Evolutionary conservation across 73 alveolate genomes (phyloP), one percentile per base, ranked within the genome.

Genomic region (Paramecium sexaurelia): DNA sequence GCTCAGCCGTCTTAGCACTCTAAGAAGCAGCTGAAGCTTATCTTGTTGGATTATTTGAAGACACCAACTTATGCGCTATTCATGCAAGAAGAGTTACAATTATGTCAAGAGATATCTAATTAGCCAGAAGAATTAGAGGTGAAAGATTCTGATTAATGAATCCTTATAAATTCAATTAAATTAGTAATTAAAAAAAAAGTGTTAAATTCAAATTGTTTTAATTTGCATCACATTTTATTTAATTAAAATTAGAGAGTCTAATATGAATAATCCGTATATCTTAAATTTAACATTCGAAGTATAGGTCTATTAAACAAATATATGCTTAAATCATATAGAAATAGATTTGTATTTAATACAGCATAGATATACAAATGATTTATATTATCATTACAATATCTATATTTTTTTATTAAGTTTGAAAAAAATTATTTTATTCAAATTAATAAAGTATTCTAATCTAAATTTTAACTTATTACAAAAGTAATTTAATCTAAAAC

Each of bases 1-100:
- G 95, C 56, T 75, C 91, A 82, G 99, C 99, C 41, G 95, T 96
- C 11, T 89, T 96, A 55, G 99, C 99, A 57, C 92, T 97, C 24
- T 97, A 97, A 84, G 99, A 96, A 91, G 99, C 99, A 29, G 93
- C 98, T 94, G 99, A 97, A 92, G 97, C 98, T 32, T 97, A 96
- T 93, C 85, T 97, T 91, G 99, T 97, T 55, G 98, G 98, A 39
- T 83, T 95, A 75, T 96, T 97, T 92, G 99, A 96, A 92, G 99
- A 97, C 92, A 96, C 99, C 45, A 97, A 97, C 96, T 84, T 97
- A 27, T 97, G 99, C 93, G 99, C 99, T 87, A 97, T 97, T 94
- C 99, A 97, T 85, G 99, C 99, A 45, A 97, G 98, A 95, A 96
- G 99, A 91, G 99, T 97, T 55, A 97, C 99, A 33, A 97, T 97